Evolutionary conservation across 176 grass and related monocot genomes (phyloP), one percentile per base, ranked within the genome.

Genomic region (Puccinellia tenuiflora): DNA sequence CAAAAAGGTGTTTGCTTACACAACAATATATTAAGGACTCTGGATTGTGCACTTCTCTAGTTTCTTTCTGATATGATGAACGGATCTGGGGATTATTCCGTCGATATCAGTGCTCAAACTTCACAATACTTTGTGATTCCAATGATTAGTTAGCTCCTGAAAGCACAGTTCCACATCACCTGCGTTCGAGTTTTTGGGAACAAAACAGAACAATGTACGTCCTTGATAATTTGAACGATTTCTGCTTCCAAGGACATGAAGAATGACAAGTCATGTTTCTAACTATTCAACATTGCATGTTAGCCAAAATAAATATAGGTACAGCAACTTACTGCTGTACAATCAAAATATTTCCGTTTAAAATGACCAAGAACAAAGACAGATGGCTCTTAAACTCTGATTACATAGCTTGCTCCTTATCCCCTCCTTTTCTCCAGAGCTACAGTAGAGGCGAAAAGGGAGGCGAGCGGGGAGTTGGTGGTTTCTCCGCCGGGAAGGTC

Each of bases 21-120:
- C 29, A 65, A n/a, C 53, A 34, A 28, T 63, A 83, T 78, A 25
- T 78, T 78, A 26, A 85, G 4, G 26, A 54, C 9, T 64, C 35
- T 24, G 53, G 33, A 73, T 65, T 85, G 34, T 86, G n/a, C n/a
- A 77, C 72, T 78, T 33, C 42, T 53, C 64, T 31, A n/a, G 57
- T 78, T 77, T 89, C 34, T 46, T 90, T 83, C 45, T 86, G 37
- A 35, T 78, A 85, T 86, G 46, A 83, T 78, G 26, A 25, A 17
- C 12, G 9, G 64, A 79, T 83, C 56, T 48, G 37, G 73, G 65
- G 64, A 84, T 73, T 86, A 90, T 66, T 65, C n/a, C 35, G 79
- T 86, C 84, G 17, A 86, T 86, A 47, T 79, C 88, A 86, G 15
- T 15, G 20, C 11, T 48, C 35, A 71, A 72, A 64, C 88, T 73